Percentiles rank a stretch among this genome's conserved stretches.
phyloP scores from a whole-genome alignment of 2,329 filamentous ascomycete species.

The Claviceps digitariae region DNA sequence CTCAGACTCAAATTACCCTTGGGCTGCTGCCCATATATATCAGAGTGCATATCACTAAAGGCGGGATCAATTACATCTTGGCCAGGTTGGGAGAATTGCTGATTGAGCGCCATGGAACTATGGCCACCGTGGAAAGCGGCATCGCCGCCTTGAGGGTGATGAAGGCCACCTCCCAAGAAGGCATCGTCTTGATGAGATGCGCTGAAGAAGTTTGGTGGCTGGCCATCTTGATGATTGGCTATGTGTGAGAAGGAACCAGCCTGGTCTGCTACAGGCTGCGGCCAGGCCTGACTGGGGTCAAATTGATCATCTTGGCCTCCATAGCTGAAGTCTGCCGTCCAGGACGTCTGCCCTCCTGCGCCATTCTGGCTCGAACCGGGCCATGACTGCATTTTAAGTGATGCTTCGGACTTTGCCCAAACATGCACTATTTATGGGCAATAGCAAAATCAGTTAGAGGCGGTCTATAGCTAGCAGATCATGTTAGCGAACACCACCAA shows the following conservation, averaged over 20 bases:
- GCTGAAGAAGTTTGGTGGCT: conserved; percentile 22
- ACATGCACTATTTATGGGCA: conserved; percentile 10
- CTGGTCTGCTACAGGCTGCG: conserved; percentile 22
- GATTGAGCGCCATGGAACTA: conserved; percentile 17
- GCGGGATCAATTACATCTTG: conserved; percentile 24
- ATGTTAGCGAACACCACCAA: conserved; percentile 17
- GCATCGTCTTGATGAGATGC: conserved; percentile 18
- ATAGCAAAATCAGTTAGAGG: conserved; percentile 1
- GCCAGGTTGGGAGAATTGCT: conserved; percentile 20
- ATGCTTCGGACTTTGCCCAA: conserved; percentile 11
- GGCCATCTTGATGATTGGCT: conserved; percentile 15
- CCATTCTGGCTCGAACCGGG: conserved; percentile 23
- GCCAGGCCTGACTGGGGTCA: conserved; percentile 25
- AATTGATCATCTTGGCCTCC: conserved; percentile 22
- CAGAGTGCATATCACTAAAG: conserved; percentile 23
- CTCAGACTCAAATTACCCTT: conserved; percentile 16
- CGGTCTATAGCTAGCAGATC: conserved; percentile 16
- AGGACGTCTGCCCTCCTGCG: conserved; percentile 21
- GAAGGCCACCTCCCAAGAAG: conserved; percentile 18
- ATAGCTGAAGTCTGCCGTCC: conserved; percentile 22
- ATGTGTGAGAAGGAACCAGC: conserved; percentile 19
- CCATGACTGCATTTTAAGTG: conserved; percentile 28
- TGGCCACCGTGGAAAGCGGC: conserved; percentile 19
- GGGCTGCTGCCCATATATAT: conserved; percentile 23
- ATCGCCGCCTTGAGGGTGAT: conserved; percentile 16